Evolutionary conservation across 2,329 filamentous ascomycete genomes (phyloP).

Genomic region (Cryphonectria naterciae): DNA sequence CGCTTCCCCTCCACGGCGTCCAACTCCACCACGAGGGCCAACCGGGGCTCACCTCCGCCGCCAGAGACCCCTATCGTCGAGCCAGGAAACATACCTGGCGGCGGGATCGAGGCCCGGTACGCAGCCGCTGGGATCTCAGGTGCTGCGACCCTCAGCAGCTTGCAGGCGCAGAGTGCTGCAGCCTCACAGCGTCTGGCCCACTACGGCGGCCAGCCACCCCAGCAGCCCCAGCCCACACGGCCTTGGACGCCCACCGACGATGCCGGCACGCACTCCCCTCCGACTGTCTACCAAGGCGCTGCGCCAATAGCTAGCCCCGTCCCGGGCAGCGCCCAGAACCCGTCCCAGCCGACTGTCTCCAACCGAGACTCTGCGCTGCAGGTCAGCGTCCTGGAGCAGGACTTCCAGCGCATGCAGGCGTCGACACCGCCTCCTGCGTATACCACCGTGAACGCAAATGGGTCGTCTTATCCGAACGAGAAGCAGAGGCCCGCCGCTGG

Average conservation of each 20-base stretch:
- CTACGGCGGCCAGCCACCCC: slow-evolving; percentile 63
- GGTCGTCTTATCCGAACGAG: slow-evolving; percentile 73
- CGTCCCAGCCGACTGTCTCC: slow-evolving; percentile 32
- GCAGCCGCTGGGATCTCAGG: slow-evolving; percentile 90
- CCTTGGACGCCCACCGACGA: slow-evolving; percentile 96
- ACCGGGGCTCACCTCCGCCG: slow-evolving; percentile 89
- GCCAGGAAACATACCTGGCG: slow-evolving; percentile 70
- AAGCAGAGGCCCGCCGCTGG: slow-evolving; percentile 62
- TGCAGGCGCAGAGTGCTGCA: slow-evolving; percentile 73
- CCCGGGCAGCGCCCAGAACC: slow-evolving; percentile 51
- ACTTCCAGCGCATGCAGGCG: slow-evolving; percentile 80
- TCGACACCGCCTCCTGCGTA: slow-evolving; percentile 95
- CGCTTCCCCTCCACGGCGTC: slow-evolving; percentile 82
- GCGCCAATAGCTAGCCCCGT: slow-evolving; percentile 67
- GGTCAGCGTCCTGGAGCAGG: slow-evolving; percentile 78
- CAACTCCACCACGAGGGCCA: slow-evolving; percentile 88
- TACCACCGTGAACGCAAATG: slow-evolving; percentile 69
- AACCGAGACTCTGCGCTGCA: slow-evolving; percentile 45
- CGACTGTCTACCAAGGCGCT: slow-evolving; percentile 87
- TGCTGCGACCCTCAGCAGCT: slow-evolving; percentile 76
- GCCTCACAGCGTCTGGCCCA: slow-evolving; percentile 81
- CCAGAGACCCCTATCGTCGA: slow-evolving; percentile 88
- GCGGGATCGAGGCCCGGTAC: slow-evolving; percentile 88
- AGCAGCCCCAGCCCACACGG: slow-evolving; percentile 53
- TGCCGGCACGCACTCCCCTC: slow-evolving; percentile 83